Evolutionary conservation across 805 yeast species (phyloP).

Genomic region (Barnettozyma botsteinii): DNA sequence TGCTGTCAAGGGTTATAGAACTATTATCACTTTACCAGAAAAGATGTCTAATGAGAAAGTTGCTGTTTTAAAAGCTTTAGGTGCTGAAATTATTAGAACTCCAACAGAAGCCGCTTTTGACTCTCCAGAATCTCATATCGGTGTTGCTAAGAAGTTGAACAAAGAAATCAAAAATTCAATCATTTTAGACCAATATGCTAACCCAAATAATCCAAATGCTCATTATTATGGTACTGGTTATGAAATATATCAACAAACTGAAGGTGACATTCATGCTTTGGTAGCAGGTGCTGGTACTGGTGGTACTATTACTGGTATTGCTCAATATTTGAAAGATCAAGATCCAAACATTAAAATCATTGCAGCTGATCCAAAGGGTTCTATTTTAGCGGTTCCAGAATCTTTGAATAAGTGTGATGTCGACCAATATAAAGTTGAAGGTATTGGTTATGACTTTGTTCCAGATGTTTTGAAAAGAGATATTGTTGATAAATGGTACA

Average conservation of each 20-base stretch:
- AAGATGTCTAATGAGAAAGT: constrained; percentile 91
- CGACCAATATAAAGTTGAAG: constrained; percentile 73
- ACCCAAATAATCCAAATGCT: constrained; percentile 74
- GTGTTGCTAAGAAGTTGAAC: constrained; percentile 76
- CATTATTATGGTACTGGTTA: constrained; percentile 81
- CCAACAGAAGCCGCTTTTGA: constrained; percentile 94
- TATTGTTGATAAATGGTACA: constrained; percentile 72
- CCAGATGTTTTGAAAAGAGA: constrained; percentile 73
- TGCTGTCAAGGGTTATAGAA: constrained; percentile 81
- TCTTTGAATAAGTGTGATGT: constrained; percentile 49
- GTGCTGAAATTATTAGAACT: constrained; percentile 87
- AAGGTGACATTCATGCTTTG: constrained; percentile 62
- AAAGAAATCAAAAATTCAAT: constrained; percentile 81
- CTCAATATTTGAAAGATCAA: constrained; percentile 68
- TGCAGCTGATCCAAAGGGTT: constrained; percentile 86
- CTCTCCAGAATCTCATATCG: constrained; percentile 85
- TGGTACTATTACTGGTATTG: constrained; percentile 83
- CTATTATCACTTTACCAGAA: constrained; percentile 84
- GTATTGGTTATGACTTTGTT: constrained; percentile 85
- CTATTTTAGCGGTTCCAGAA: constrained; percentile 78
- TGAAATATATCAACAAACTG: constrained; percentile 79
- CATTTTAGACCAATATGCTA: constrained; percentile 77
- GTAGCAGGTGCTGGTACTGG: constrained; percentile 96
- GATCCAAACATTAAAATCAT: constrained; percentile 54
- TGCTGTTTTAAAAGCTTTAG: constrained; percentile 79